phyloP scores from a whole-genome alignment of 441 rosid species.

The Euphorbia celastroides region DNA sequence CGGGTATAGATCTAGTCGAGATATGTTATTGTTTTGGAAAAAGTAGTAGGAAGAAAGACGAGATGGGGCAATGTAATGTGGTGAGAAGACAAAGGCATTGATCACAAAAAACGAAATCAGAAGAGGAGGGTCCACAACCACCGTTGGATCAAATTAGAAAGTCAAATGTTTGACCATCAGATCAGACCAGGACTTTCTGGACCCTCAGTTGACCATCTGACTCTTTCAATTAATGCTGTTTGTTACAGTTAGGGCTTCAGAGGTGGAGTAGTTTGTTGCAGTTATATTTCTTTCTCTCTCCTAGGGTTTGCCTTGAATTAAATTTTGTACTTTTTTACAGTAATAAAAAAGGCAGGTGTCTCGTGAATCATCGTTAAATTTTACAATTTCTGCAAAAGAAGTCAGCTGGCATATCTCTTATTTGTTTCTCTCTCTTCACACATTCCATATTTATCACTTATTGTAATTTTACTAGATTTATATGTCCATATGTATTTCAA shows the following conservation, averaged over 20 bases:
- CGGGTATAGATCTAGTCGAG: too few species aligned
- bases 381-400: conserved; percentile 23
- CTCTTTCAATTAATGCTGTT: conserved; percentile 28
- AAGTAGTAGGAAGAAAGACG: background rate
- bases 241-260: background rate
- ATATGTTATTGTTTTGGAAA: background rate
- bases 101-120: background rate
- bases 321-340: background rate
- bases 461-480: too few species aligned
- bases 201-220: conserved; percentile 50
- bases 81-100: conserved; percentile 2
- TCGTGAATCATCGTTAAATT: conserved; percentile 27
- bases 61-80: conserved; percentile 4
- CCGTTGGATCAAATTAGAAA: conserved; percentile 40
- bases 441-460: too few species aligned
- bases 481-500: too few species aligned
- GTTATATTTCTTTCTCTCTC: background rate
- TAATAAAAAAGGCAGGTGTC: conserved; percentile 22
- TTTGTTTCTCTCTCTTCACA: too few species aligned
- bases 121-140: conserved; percentile 35
- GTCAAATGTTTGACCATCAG: conserved; percentile 41
- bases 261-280: conserved; percentile 16
- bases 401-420: too few species aligned
- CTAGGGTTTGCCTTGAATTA: background rate
- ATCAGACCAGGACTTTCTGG: conserved; percentile 36